phyloP scores from a whole-genome alignment of 345 rosid genomes.

The Ricinus communis region DNA sequence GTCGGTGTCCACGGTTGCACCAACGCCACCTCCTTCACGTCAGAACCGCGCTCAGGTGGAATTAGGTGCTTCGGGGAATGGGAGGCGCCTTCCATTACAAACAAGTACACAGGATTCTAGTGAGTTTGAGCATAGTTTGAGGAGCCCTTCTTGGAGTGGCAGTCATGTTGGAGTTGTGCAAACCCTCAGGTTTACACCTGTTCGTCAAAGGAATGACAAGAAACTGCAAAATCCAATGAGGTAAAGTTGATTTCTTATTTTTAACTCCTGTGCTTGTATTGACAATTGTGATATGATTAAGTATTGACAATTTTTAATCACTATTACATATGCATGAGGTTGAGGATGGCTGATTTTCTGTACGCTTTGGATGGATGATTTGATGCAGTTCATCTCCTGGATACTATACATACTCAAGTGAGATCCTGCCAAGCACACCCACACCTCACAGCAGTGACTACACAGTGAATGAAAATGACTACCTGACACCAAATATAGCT shows the following conservation, averaged over 20 bases:
- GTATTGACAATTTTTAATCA: background rate
- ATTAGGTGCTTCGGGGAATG: background rate
- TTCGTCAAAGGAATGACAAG: constrained; percentile 31
- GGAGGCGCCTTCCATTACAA: constrained; percentile 31
- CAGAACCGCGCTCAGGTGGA: constrained; percentile 11
- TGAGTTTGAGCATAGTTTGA: constrained; percentile 50
- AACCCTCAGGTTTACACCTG: constrained; percentile 46
- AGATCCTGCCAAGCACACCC: constrained; percentile 47
- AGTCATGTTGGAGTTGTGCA: constrained; percentile 42
- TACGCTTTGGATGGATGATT: background rate
- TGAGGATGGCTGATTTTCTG: too few species aligned
- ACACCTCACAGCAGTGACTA: constrained; percentile 74
- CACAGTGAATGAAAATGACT: constrained; percentile 66
- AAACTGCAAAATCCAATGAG: constrained; percentile 41
- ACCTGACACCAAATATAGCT: constrained; percentile 39
- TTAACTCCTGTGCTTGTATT: too few species aligned
- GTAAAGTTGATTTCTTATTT: constrained; percentile 23
- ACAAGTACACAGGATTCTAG: constrained; percentile 11
- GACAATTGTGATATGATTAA: too few species aligned
- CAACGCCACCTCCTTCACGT: background rate
- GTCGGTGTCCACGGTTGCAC: constrained; percentile 26
- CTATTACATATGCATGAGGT: too few species aligned
- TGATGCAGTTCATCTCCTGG: constrained; percentile 47
- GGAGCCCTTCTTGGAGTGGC: constrained; percentile 62
- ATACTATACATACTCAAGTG: constrained; percentile 45